Conservation (phyloP, 2,329 filamentous ascomycete genomes). For the Monilinia fructigena region DNA sequence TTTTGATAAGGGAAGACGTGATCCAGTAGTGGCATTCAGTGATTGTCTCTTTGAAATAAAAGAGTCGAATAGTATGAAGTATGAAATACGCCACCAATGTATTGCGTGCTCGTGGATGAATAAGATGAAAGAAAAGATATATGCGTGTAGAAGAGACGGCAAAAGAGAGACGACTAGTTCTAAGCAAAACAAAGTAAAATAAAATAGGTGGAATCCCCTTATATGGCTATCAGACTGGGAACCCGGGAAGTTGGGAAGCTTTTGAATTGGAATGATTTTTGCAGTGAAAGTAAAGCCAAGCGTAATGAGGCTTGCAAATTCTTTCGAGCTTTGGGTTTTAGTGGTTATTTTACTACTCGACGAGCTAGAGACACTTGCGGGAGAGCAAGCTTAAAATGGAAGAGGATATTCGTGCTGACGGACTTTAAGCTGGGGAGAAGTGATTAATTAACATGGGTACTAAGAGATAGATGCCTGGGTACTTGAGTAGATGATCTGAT, state of each 20-base stretch:
- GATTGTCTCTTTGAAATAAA: constrained; percentile 13
- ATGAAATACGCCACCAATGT: constrained; percentile 19
- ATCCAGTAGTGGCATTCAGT: constrained; percentile 17
- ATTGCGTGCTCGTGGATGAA: constrained; percentile 24
- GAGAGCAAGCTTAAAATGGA: constrained; percentile 10
- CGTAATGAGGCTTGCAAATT: neutral
- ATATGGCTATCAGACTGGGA: neutral
- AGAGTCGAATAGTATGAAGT: too few relatives aligned
- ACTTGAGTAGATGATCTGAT: neutral
- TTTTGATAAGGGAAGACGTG: constrained; percentile 21
- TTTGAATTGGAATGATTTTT: constrained; percentile 1
- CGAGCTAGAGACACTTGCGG: constrained; percentile 8
- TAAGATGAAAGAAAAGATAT: constrained; percentile 19
- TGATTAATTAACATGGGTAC: constrained; percentile 2
- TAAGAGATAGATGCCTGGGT: neutral
- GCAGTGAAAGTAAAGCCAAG: constrained; percentile 9
- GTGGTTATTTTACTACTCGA: constrained; percentile 1
- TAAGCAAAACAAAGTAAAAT: too few relatives aligned
- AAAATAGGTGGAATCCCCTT: constrained; percentile 3
- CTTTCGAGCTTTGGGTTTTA: constrained; percentile 8
- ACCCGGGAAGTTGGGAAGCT: neutral
- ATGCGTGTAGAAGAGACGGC: neutral
- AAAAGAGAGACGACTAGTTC: neutral
- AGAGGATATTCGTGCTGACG: constrained; percentile 20
- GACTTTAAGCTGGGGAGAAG: constrained; percentile 1